phyloP scores from a whole-genome alignment of 345 rosid genomes.

The Schrenkiella parvula region DNA sequence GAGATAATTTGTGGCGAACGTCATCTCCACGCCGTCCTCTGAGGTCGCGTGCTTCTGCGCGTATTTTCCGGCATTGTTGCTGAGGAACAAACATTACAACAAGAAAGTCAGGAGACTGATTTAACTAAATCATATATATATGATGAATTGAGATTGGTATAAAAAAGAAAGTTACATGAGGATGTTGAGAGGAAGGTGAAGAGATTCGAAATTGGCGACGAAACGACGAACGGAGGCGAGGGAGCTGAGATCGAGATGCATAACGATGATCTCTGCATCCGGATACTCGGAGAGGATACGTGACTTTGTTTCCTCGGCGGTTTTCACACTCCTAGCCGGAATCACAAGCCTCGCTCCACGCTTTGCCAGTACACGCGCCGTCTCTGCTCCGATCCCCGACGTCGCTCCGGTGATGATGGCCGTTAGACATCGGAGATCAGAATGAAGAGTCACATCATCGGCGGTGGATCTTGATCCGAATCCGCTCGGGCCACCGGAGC shows the following conservation, averaged over 20 bases:
- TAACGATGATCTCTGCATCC: slow-evolving; percentile 54
- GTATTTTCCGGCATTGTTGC: slow-evolving; percentile 89
- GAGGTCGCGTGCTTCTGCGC: slow-evolving; percentile 75
- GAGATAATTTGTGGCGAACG: slow-evolving; percentile 86
- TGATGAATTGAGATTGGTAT: no score
- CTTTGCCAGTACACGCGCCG: slow-evolving; percentile 80
- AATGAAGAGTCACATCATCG: slow-evolving; percentile 53
- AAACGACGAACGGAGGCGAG: slow-evolving; percentile 65
- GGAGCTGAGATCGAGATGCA: slow-evolving; percentile 94
- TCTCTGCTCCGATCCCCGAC: slow-evolving; percentile 97
- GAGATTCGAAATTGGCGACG: slow-evolving; percentile 65
- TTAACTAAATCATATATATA: not conserved
- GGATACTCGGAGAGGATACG: slow-evolving; percentile 73
- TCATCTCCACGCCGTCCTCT: slow-evolving; percentile 96
- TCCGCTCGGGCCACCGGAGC: slow-evolving; percentile 76
- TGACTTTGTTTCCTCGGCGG: slow-evolving; percentile 78
- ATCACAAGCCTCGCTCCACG: slow-evolving; percentile 75
- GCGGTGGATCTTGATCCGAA: slow-evolving; percentile 90
- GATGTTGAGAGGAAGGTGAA: slow-evolving; percentile 72
- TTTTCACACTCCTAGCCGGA: slow-evolving; percentile 76
- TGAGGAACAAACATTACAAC: slow-evolving; percentile 7
- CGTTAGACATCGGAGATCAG: slow-evolving; percentile 13
- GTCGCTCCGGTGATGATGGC: slow-evolving; percentile 63
- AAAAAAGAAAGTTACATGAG: no score
- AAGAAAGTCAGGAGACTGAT: not conserved